phyloP scores from a whole-genome alignment of 1,284 basidiomycete genomes.

The Tilletia setariae region DNA sequence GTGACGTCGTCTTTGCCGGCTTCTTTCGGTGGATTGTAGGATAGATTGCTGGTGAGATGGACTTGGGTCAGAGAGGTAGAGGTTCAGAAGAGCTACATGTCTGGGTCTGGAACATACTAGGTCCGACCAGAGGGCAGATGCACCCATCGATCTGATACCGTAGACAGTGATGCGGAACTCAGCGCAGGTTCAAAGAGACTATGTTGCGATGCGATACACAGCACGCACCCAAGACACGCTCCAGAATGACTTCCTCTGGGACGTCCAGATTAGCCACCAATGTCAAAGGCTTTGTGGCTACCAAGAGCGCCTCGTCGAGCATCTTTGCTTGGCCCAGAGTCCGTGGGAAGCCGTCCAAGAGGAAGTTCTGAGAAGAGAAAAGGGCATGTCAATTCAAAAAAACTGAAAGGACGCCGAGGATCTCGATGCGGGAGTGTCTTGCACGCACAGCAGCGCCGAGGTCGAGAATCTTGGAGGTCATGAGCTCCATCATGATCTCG shows the following conservation, averaged over 20 bases:
- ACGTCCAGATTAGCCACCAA: constrained; percentile 89
- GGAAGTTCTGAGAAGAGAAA: constrained; percentile 66
- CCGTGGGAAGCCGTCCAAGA: constrained; percentile 92
- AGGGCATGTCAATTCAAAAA: not conserved
- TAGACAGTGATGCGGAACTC: not conserved
- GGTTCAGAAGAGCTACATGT: not conserved
- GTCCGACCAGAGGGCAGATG: constrained; percentile 88
- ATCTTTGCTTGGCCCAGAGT: constrained; percentile 84
- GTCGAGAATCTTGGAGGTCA: constrained; percentile 31
- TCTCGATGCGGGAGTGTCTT: no score
- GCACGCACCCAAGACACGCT: constrained; percentile 68
- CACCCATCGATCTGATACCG: constrained; percentile 67
- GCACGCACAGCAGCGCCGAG: constrained; percentile 18
- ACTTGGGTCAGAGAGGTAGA: no score
- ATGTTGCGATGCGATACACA: not conserved
- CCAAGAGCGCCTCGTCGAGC: constrained; percentile 62
- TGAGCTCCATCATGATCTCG: constrained; percentile 47
- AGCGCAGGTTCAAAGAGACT: not conserved
- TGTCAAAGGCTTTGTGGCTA: constrained; percentile 60
- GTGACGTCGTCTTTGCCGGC: constrained; percentile 86
- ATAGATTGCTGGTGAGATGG: constrained; percentile 30
- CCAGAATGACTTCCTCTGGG: constrained; percentile 81
- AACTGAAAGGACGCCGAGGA: not conserved
- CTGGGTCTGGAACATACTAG: constrained; percentile 77
- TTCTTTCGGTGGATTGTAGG: constrained; percentile 74